A percentile compares a stretch with the other conserved stretches of the same genome.
phyloP scores from a whole-genome alignment of 768 basidiomycete species.

The Erythrobasidium yunnanense region DNA sequence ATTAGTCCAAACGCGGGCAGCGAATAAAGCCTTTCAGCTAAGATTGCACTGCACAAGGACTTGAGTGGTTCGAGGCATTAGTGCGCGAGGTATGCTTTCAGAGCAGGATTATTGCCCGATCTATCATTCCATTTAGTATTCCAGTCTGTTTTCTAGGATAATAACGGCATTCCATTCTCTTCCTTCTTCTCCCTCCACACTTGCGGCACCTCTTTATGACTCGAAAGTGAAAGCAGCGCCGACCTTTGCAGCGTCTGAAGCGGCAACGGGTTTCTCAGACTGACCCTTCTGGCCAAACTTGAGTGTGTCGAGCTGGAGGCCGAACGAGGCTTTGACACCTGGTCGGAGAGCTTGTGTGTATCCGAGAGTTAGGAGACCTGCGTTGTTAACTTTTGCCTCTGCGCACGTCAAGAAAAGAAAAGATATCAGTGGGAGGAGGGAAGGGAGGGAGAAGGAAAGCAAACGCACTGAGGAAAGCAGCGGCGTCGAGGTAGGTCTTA shows the following conservation, averaged over 20 bases:
- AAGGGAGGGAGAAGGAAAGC: not conserved
- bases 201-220: not conserved
- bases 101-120: too few species aligned
- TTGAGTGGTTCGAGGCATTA: too few species aligned
- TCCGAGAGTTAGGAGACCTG: slow-evolving; percentile 46
- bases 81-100: too few species aligned
- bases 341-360: slow-evolving; percentile 86
- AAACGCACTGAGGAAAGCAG: slow-evolving; percentile 28
- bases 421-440: not conserved
- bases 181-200: not conserved
- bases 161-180: too few species aligned
- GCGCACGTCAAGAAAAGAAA: slow-evolving; percentile 58
- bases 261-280: slow-evolving; percentile 39
- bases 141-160: too few species aligned
- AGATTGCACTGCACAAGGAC: too few species aligned
- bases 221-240: slow-evolving; percentile 45
- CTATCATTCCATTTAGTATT: too few species aligned
- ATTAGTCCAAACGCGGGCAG: too few species aligned
- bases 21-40: too few species aligned
- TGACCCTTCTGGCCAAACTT: slow-evolving; percentile 46
- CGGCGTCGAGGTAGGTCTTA: slow-evolving; percentile 61
- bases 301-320: slow-evolving; percentile 89
- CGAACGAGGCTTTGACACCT: slow-evolving; percentile 83
- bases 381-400: slow-evolving; percentile 98
- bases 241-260: slow-evolving; percentile 42